Conservation (phyloP, 768 basidiomycete species). For the Naganishia vishniacii region DNA sequence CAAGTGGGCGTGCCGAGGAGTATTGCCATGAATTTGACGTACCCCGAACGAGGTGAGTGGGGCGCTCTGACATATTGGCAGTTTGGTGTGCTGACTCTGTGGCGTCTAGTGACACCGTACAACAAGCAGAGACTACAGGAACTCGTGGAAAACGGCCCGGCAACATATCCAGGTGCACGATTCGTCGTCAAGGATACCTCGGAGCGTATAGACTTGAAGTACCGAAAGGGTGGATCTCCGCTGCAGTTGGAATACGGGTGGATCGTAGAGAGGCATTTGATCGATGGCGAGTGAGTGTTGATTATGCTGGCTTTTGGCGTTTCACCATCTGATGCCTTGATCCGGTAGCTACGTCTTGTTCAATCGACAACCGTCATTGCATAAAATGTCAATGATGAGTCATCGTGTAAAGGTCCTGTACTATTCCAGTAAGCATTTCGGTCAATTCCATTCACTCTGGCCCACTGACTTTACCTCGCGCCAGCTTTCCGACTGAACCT, state of each 20-base stretch:
- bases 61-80: too few relatives aligned
- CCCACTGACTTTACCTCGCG: neutral
- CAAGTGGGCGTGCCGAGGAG: slow-evolving; percentile 92
- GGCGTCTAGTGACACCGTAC: slow-evolving; percentile 79
- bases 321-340: slow-evolving; percentile 19
- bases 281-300: slow-evolving; percentile 87
- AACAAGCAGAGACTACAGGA: slow-evolving; percentile 92
- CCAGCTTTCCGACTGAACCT: slow-evolving; percentile 93
- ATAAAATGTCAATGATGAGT: slow-evolving; percentile 99
- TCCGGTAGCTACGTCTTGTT: slow-evolving; percentile 73
- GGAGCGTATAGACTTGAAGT: slow-evolving; percentile 91
- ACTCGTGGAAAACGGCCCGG: slow-evolving; percentile 88
- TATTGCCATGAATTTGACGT: slow-evolving; percentile 97
- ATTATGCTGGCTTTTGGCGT: neutral
- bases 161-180: slow-evolving; percentile 88
- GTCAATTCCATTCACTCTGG: neutral
- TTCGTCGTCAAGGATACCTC: slow-evolving; percentile 97
- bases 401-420: slow-evolving; percentile 96
- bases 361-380: slow-evolving; percentile 95
- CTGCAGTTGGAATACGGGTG: slow-evolving; percentile 95
- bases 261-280: slow-evolving; percentile 95
- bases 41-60: slow-evolving; percentile 80
- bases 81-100: too few relatives aligned
- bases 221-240: slow-evolving; percentile 83
- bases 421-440: slow-evolving; percentile 74